phyloP scores from a whole-genome alignment of 257 asterid genomes.

The Jacaranda mimosifolia region DNA sequence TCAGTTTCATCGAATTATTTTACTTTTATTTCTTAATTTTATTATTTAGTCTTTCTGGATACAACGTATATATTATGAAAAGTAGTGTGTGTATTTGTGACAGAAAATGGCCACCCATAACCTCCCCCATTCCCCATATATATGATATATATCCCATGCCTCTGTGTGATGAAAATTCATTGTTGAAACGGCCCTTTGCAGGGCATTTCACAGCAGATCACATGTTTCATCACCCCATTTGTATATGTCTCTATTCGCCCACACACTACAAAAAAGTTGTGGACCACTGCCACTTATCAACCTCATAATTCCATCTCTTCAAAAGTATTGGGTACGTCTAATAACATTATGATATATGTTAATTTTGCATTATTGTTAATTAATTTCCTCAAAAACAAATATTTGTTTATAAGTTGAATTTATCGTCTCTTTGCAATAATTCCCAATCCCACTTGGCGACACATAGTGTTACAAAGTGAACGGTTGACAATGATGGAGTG shows the following conservation, averaged over 20 bases:
- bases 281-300: conserved; percentile 58
- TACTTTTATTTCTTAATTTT: too few species aligned
- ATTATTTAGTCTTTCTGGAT: too few species aligned
- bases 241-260: conserved; percentile 12
- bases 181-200: conserved; percentile 26
- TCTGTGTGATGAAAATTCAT: conserved; percentile 40
- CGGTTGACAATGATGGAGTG: too few species aligned
- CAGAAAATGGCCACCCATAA: conserved; percentile 63
- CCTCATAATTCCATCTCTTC: conserved; percentile 13
- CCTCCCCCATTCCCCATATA: conserved; percentile 45
- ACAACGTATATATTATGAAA: too few species aligned
- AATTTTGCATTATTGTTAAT: neutral
- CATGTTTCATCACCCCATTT: conserved; percentile 37
- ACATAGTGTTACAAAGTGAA: too few species aligned
- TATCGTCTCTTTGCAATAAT: too few species aligned
- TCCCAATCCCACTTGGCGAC: too few species aligned
- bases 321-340: neutral
- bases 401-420: too few species aligned
- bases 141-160: conserved; percentile 38
- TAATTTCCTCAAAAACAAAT: neutral
- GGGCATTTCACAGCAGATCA: conserved; percentile 44
- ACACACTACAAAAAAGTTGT: conserved; percentile 24
- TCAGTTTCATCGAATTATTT: too few species aligned
- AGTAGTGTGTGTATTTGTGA: neutral
- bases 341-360: neutral